Evolutionary conservation across 2,329 filamentous ascomycete genomes (phyloP), one percentile per base, ranked within the genome.

Genomic region (Teratosphaeria pseudoeucalypti): DNA sequence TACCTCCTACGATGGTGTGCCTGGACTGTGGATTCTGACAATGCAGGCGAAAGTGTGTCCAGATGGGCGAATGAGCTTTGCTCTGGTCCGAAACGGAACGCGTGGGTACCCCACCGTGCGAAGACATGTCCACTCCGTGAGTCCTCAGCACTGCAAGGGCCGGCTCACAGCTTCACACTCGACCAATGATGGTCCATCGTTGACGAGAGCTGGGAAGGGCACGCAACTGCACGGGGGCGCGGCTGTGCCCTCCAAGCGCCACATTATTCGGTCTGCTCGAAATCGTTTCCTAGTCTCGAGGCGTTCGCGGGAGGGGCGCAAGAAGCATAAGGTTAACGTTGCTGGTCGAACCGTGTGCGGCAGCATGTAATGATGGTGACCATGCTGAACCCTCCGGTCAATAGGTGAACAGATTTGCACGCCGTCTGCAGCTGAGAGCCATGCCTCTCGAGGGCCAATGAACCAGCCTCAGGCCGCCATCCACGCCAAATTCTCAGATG

Each of bases 391-490:
- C 2, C 9, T 23, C 19, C 11, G 11, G 10, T 47, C 39, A 16
- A 47, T n/a, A 16, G 23, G 23, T 23, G 23, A 23, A 23, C 23
- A 23, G 19, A 23, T n/a, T 49, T 49, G 43, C 43, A 54, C 53
- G 27, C 26, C 3, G 27, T 29, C 53, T 56, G 57, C 58, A 63
- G 59, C 63, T 62, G 61, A 59, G 60, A 53, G 57, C 58, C 57
- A 57, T 55, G 29, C 59, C 60, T 59, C 61, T 57, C 59, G 39
- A 52, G 63, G 62, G 63, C 65, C 65, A 66, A 67, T 68, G 62
- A 61, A 47, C 57, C 55, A 58, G 64, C 60, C 32, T 27, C 29
- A 53, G 57, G 34, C 57, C 23, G 52, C 61, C 43, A 52, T 57
- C 59, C 60, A 61, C 60, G 59, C 60, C 59, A 57, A 59, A 59